phyloP scores from a whole-genome alignment of 257 asterid genomes.

The Solanum arcanum region DNA sequence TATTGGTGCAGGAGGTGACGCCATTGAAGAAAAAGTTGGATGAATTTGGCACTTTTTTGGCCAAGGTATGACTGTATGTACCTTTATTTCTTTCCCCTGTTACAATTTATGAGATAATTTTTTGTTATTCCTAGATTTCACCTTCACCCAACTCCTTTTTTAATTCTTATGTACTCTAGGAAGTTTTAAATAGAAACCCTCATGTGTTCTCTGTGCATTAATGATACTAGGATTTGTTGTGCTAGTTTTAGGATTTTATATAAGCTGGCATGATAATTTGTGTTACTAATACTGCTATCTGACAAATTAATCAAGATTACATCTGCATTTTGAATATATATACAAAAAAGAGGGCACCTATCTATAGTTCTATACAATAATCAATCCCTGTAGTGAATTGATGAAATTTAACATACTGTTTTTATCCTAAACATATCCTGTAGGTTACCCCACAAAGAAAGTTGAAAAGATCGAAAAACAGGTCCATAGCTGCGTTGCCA shows the following conservation, averaged over 20 bases:
- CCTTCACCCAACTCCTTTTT: neutral
- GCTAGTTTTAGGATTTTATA: neutral
- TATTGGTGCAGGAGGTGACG: constrained; percentile 68
- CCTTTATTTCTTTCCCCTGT: neutral
- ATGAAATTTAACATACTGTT: too few relatives aligned
- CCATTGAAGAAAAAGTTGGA: constrained; percentile 97
- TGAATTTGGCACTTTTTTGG: constrained; percentile 91
- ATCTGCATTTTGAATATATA: neutral
- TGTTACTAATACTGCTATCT: neutral
- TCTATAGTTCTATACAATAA: too few relatives aligned
- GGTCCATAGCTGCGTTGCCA: neutral
- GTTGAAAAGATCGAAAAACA: neutral
- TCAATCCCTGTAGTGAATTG: too few relatives aligned
- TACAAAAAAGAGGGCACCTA: too few relatives aligned
- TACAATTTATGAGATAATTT: neutral
- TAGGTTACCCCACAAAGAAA: neutral
- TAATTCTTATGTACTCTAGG: neutral
- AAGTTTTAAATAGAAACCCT: neutral
- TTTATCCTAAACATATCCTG: neutral
- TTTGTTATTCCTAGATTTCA: neutral
- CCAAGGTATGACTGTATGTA: constrained; percentile 49
- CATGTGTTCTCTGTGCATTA: neutral
- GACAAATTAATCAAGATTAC: neutral
- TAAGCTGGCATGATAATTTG: neutral
- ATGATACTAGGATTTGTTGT: neutral